These are phyloP conservation scores for Nicotiana tomentosiformis DNA, from an alignment of 257 asterid genomes.

Conservation along the genomic window DNA sequence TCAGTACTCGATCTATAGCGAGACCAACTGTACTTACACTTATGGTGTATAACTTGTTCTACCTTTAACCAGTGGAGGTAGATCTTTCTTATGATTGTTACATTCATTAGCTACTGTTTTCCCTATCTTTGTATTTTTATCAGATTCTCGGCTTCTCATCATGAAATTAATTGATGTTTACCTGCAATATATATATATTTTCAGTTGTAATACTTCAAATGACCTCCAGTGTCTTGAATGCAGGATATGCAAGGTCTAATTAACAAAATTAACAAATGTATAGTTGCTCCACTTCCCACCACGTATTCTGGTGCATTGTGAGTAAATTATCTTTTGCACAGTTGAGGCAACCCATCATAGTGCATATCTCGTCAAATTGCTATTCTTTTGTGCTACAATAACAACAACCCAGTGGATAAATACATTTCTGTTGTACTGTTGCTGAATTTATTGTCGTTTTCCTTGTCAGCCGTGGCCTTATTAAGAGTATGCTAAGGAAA, in stretches of 20 bases:
- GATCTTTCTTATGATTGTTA: neutral
- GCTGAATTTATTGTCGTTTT: slow-evolving; percentile 7
- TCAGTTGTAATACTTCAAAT: slow-evolving; percentile 9
- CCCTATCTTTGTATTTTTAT: slow-evolving; percentile 3
- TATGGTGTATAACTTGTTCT: neutral
- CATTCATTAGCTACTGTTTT: neutral
- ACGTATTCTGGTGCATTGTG: slow-evolving; percentile 82
- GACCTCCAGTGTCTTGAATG: neutral
- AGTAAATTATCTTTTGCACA: slow-evolving; percentile 31
- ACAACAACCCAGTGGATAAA: neutral
- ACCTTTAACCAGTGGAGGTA: neutral
- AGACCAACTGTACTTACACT: neutral
- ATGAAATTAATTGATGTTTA: neutral
- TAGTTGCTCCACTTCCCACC: slow-evolving; percentile 87
- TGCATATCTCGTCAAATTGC: neutral
- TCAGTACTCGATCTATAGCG: neutral
- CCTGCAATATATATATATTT: neutral
- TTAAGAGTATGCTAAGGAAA: slow-evolving; percentile 92
- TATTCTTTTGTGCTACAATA: neutral
- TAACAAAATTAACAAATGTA: slow-evolving; percentile 85
- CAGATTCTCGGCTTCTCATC: neutral
- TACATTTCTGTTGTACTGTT: slow-evolving; percentile 5
- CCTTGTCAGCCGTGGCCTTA: slow-evolving; percentile 66
- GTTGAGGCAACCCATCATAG: neutral
- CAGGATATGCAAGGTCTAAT: slow-evolving; percentile 99